A percentile compares a stretch with the other conserved stretches of the same genome.
Evolutionary conservation across 495 filamentous ascomycete species (phyloP).

Genomic region (Daldinia grandis): DNA sequence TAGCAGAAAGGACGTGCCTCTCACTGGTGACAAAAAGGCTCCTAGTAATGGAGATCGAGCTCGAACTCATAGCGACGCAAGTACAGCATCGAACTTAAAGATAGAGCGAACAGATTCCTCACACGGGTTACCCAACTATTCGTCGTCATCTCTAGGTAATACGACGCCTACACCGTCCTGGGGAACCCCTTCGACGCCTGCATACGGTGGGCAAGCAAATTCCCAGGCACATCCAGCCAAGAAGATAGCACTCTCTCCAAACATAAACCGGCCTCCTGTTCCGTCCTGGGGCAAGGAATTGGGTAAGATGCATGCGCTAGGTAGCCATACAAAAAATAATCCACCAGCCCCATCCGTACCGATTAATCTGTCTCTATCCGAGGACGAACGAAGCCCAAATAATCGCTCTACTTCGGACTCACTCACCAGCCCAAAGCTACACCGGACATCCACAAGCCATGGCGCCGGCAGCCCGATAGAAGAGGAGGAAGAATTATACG

Average conservation of each 20-base stretch:
- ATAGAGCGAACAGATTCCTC: slow-evolving; percentile 46
- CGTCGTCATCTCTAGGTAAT: slow-evolving; percentile 43
- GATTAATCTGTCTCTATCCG: slow-evolving; percentile 77
- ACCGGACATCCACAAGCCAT: slow-evolving; percentile 48
- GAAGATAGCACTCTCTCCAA: slow-evolving; percentile 50
- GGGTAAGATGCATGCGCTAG: slow-evolving; percentile 29
- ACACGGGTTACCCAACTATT: slow-evolving; percentile 49
- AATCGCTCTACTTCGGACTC: slow-evolving; percentile 50
- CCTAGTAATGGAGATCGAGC: slow-evolving; percentile 33
- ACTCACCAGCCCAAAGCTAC: slow-evolving; percentile 50
- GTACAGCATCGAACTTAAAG: slow-evolving; percentile 43
- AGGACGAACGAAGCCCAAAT: slow-evolving; percentile 71
- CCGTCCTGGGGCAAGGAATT: slow-evolving; percentile 47
- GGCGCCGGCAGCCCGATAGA: slow-evolving; percentile 66
- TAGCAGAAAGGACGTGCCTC: slow-evolving; percentile 69
- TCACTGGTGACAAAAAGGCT: slow-evolving; percentile 59
- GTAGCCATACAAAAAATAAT: slow-evolving; percentile 33
- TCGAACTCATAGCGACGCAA: slow-evolving; percentile 45
- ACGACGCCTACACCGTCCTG: slow-evolving; percentile 27
- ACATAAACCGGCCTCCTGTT: slow-evolving; percentile 46
- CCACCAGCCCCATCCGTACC: slow-evolving; percentile 54
- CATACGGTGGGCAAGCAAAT: slow-evolving; percentile 32
- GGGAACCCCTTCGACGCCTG: slow-evolving; percentile 28
- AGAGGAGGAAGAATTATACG: slow-evolving; percentile 81
- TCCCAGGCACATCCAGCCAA: slow-evolving; percentile 46